A percentile compares a stretch with the other conserved stretches of the same genome.
These are phyloP conservation scores for Amesomyces nigricolor DNA, from an alignment of 2,329 filamentous ascomycete species.

Conservation along the genomic window DNA sequence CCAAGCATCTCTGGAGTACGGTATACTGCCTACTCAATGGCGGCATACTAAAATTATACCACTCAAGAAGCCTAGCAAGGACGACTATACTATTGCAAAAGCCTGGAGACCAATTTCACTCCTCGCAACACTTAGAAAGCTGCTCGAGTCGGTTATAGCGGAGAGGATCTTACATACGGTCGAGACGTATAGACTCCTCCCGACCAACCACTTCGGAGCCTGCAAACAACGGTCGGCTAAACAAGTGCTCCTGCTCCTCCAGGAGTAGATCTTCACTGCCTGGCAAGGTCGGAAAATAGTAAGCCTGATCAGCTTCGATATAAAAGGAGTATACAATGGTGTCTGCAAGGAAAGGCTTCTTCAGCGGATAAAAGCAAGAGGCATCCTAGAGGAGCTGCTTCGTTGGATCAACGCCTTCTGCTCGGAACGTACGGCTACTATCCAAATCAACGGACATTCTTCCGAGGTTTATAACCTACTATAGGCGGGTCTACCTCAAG, in stretches of 20 bases:
- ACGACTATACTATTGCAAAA: constrained; percentile 2
- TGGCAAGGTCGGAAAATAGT: background rate
- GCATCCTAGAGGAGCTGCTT: constrained; percentile 7
- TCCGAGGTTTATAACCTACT: background rate
- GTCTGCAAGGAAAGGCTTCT: constrained; percentile 11
- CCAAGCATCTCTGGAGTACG: background rate
- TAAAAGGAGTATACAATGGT: constrained; percentile 13
- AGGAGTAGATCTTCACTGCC: no score
- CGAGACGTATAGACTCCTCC: no score
- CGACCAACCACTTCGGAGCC: no score
- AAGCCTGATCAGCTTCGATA: constrained; percentile 12
- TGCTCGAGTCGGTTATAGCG: constrained; percentile 7
- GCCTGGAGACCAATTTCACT: constrained; percentile 8
- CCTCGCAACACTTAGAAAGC: constrained; percentile 1
- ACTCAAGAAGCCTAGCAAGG: constrained; percentile 2
- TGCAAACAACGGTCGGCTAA: no score
- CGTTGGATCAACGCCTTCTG: constrained; percentile 11
- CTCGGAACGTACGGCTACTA: constrained; percentile 4
- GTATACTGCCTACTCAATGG: background rate
- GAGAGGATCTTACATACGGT: constrained; percentile 3
- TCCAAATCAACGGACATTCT: constrained; percentile 8
- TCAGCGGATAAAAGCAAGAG: background rate
- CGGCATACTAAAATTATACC: constrained; percentile 4
- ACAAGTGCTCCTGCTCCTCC: no score
- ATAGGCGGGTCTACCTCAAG: constrained; percentile 8